Evolutionary conservation across 768 basidiomycete species (phyloP), one percentile per base, ranked within the genome.

Genomic region (Cubamyces lactineus): DNA sequence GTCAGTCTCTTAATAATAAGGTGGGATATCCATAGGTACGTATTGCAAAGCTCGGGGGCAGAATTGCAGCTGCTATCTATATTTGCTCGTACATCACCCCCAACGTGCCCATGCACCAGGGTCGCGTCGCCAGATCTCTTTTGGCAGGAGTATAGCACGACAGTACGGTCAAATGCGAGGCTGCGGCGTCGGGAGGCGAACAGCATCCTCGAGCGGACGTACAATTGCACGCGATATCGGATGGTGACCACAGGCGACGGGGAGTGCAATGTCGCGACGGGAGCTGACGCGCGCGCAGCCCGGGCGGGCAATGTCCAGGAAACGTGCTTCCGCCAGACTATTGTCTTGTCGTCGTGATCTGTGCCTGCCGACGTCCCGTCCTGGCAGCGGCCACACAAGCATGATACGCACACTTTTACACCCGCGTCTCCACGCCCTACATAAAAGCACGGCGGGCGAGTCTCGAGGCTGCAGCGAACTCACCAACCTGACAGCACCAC

Each of bases 241-340:
- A 19, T 23, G 42, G 49, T 42, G 42, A 45, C 49, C n/a, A 16
- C 30, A 24, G 49, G 49, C 40, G 48, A 23, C 26, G 23, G 49
- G 28, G 49, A 38, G 52, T 52, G 61, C 54, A 62, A 62, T 51
- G 49, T 62, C 55, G 57, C 57, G 49, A 50, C 21, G 57, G 40
- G 40, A 28, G 41, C 41, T 49, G 57, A 19, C 30, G 41, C 41
- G 34, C 34, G 57, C 57, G 57, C 49, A 45, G 57, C 49, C 17
- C 39, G 47, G 16, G 41, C 49, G 28, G n/a, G 57, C 57, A 51
- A 51, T 59, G 57, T 51, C 55, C 48, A 62, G 55, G 54, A 54
- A 56, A 62, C 61, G 48, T 45, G 61, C 48, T 15, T 42, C 19
- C 38, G 16, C 54, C 49, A 21, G 45, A 34, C 55, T 57, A 62